Conservation (phyloP, 2,329 filamentous ascomycete genomes). For the Phoma sp. region DNA sequence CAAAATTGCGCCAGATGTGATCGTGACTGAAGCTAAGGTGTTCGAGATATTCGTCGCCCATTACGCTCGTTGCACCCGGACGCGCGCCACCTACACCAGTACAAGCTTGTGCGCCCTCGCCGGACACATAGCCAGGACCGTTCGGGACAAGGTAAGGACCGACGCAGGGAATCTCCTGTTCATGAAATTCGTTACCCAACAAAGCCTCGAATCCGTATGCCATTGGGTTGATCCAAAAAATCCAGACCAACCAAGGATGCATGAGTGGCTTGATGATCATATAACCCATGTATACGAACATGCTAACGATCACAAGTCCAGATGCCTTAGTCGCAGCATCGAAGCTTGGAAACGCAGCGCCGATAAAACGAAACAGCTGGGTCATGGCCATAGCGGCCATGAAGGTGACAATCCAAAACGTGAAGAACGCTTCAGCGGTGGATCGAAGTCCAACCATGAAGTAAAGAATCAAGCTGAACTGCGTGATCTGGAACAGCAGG, state of each 20-base stretch:
- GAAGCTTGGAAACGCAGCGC: conserved; percentile 69
- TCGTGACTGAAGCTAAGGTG: conserved; percentile 56
- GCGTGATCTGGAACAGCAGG: conserved; percentile 64
- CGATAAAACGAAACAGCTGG: conserved; percentile 81
- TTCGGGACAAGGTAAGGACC: conserved; percentile 59
- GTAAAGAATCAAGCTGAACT: conserved; percentile 72
- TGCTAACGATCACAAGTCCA: conserved; percentile 62
- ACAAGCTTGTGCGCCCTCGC: conserved; percentile 58
- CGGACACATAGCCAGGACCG: conserved; percentile 57
- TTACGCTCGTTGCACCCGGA: conserved; percentile 58
- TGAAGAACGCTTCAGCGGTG: conserved; percentile 78
- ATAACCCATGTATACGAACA: conserved; percentile 71
- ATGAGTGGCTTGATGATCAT: conserved; percentile 56
- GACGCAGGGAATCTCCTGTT: conserved; percentile 57
- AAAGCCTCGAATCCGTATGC: conserved; percentile 80
- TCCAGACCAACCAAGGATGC: conserved; percentile 61
- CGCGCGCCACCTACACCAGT: conserved; percentile 65
- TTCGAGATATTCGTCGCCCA: conserved; percentile 65
- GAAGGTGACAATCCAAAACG: conserved; percentile 77
- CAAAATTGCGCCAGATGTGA: conserved; percentile 51
- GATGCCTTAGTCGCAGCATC: conserved; percentile 64
- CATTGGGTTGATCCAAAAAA: conserved; percentile 78
- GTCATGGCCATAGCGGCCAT: conserved; percentile 76
- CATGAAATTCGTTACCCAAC: conserved; percentile 71
- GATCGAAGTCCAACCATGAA: conserved; percentile 82